Evolutionary conservation across 2,329 filamentous ascomycete genomes (phyloP).

Genomic region (Penicillium sp.): DNA sequence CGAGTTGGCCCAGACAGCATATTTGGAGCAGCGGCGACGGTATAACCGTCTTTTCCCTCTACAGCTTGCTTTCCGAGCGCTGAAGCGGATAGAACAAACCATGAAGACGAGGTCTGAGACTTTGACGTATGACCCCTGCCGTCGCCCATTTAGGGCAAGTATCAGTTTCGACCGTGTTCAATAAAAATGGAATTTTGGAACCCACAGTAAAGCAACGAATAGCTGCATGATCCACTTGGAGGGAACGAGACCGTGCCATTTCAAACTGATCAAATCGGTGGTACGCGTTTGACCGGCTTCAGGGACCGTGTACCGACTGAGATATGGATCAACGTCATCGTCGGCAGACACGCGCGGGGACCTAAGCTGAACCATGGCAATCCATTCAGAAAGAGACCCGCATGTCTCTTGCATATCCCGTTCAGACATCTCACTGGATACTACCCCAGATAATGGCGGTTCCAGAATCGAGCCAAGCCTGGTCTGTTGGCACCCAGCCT

Average conservation of each 20-base stretch:
- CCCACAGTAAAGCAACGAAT: constrained; percentile 39
- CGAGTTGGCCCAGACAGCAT: constrained; percentile 13
- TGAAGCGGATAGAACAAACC: constrained; percentile 37
- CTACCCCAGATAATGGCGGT: constrained; percentile 31
- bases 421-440: constrained; percentile 31
- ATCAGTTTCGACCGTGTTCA: constrained; percentile 8
- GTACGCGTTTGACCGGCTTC: constrained; percentile 23
- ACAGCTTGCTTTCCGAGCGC: constrained; percentile 37
- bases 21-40: constrained; percentile 20
- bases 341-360: constrained; percentile 39
- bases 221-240: constrained; percentile 41
- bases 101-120: constrained; percentile 15
- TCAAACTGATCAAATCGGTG: constrained; percentile 37
- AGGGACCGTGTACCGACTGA: constrained; percentile 45
- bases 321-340: constrained; percentile 44
- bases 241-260: constrained; percentile 45
- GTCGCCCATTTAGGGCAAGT: constrained; percentile 18
- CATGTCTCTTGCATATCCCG: constrained; percentile 61
- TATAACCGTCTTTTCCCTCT: constrained; percentile 42
- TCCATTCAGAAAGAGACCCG: constrained; percentile 60
- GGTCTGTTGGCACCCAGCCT: constrained; percentile 26
- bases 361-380: constrained; percentile 54
- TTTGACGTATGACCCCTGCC: constrained; percentile 11
- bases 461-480: constrained; percentile 28
- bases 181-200: not conserved